A percentile compares a stretch with the other conserved stretches of the same genome.
phyloP scores from a whole-genome alignment of 2,329 filamentous ascomycete genomes.

The Fusarium albidum region DNA sequence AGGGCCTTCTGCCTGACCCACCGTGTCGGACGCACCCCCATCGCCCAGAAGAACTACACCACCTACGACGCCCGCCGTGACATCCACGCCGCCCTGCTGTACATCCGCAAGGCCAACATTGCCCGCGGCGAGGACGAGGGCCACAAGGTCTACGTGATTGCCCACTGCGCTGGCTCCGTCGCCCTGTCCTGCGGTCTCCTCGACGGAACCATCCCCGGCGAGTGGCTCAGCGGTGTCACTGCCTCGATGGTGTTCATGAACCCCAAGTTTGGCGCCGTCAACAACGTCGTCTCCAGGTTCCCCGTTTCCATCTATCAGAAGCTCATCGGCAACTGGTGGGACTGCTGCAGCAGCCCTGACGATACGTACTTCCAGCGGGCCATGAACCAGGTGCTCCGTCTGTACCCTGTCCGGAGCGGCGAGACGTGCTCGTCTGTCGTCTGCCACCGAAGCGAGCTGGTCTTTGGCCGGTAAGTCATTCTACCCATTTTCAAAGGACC shows the following conservation, averaged over 20 bases:
- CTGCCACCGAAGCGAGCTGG: constrained; percentile 67
- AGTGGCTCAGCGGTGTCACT: constrained; percentile 66
- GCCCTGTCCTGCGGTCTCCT: constrained; percentile 65
- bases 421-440: constrained; percentile 69
- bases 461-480: constrained; percentile 60
- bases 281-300: constrained; percentile 18
- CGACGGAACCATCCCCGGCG: constrained; percentile 65
- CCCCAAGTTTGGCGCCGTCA: constrained; percentile 47
- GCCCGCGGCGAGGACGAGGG: constrained; percentile 19
- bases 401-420: constrained; percentile 60
- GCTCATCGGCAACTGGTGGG: constrained; percentile 28
- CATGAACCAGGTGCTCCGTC: constrained; percentile 64
- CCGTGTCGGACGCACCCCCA: constrained; percentile 63
- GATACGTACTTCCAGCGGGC: constrained; percentile 55
- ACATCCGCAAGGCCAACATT: constrained; percentile 54
- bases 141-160: constrained; percentile 62
- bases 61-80: constrained; percentile 68
- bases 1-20: constrained; percentile 65
- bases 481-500: too few species aligned
- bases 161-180: constrained; percentile 70
- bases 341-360: constrained; percentile 27
- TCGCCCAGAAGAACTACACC: constrained; percentile 63
- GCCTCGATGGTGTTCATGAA: constrained; percentile 71
- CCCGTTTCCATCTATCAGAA: constrained; percentile 18
- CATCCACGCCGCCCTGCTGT: constrained; percentile 62